Conservation (phyloP, 495 filamentous ascomycete genomes). For the Ramalina peruviana region DNA sequence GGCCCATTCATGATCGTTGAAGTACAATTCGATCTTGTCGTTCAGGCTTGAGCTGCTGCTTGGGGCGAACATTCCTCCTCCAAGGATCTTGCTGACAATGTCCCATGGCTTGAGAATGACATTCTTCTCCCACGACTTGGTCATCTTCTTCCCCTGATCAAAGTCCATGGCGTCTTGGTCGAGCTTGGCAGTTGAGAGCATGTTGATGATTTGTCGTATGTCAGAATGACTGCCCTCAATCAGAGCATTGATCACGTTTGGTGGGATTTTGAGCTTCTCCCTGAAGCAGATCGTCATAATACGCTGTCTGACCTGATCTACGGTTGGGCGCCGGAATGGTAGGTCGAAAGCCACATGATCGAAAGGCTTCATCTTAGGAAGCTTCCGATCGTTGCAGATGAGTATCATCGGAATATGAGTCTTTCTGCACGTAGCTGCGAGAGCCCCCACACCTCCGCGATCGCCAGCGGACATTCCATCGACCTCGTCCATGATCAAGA, state of each 20-base stretch:
- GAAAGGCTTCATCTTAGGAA: slow-evolving; percentile 97
- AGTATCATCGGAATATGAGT: slow-evolving; percentile 89
- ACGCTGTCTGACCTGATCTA: slow-evolving; percentile 74
- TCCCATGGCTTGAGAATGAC: slow-evolving; percentile 96
- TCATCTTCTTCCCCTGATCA: slow-evolving; percentile 77
- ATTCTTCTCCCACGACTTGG: slow-evolving; percentile 96
- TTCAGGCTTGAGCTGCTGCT: slow-evolving; percentile 75
- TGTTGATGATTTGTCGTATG: slow-evolving; percentile 97
- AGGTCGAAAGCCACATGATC: slow-evolving; percentile 71
- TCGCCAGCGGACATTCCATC: slow-evolving; percentile 98
- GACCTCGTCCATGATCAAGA: slow-evolving; percentile 97
- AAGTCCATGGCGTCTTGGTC: slow-evolving; percentile 68
- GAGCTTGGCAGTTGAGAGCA: slow-evolving; percentile 85
- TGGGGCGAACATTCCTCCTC: slow-evolving; percentile 68
- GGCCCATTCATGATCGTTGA: slow-evolving; percentile 97
- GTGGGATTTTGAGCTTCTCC: slow-evolving; percentile 75
- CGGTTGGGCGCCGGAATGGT: slow-evolving; percentile 76
- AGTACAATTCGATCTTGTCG: slow-evolving; percentile 97
- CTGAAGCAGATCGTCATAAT: slow-evolving; percentile 90
- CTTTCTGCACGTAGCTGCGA: slow-evolving; percentile 89
- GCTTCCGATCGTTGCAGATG: slow-evolving; percentile 88
- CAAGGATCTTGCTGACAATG: slow-evolving; percentile 84
- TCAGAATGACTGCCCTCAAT: slow-evolving; percentile 91
- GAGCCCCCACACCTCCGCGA: slow-evolving; percentile 84
- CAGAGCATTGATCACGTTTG: slow-evolving; percentile 78